Base-by-base conservation (phyloP, 2,329 filamentous ascomycete species). In the Lasiodiplodia citricola region DNA sequence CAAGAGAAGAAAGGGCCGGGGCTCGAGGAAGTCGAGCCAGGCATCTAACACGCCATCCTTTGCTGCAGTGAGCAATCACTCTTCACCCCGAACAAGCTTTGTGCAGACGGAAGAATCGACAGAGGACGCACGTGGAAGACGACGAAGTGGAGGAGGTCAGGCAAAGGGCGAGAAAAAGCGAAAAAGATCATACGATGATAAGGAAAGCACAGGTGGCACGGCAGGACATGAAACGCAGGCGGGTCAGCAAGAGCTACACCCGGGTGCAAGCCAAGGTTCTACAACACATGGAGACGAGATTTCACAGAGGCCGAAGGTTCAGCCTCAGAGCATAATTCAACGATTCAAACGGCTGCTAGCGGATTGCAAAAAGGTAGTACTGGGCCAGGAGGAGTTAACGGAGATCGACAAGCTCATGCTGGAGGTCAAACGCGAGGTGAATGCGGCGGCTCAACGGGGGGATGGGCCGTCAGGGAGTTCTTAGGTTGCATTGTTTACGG, bases 321-420 rank as follows among this genome's bases (percentile, higher is more conserved):
- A 82, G 31, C 77, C 83, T 71, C 74, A 81, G 70, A 82, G 79
- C 72, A 88, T 92, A 69, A 82, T 89, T 70, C 78, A 78, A 69
- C 82, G 85, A 47, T 83, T 91, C 54, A 84, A 81, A 70, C 82
- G 80, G 23, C 83, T 91, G 0, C 78, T 96, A 28, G 83, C 84
- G 23, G 85, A 88, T 71, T 83, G 94, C 69, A 86, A 85, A 66
- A 81, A 80, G 35, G 83, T 89, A 25, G 83, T 86, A 18, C 80
- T 96, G 52, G 88, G 88, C 18, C 85, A 87, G 13, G 83, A 87
- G 13, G 89, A 37, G 92, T 70, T 87, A 93, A 66, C 86, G 89
- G 85, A 90, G 76, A 85, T 96, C 72, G 92, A 96, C 75, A 91
- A 94, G 75, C 82, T 93, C 73, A 84, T 96, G 76, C 92, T 94